Evolutionary conservation across 805 yeast genomes (phyloP), one percentile per base, ranked within the genome.

Genomic region (Hanseniaspora jakobsenii): DNA sequence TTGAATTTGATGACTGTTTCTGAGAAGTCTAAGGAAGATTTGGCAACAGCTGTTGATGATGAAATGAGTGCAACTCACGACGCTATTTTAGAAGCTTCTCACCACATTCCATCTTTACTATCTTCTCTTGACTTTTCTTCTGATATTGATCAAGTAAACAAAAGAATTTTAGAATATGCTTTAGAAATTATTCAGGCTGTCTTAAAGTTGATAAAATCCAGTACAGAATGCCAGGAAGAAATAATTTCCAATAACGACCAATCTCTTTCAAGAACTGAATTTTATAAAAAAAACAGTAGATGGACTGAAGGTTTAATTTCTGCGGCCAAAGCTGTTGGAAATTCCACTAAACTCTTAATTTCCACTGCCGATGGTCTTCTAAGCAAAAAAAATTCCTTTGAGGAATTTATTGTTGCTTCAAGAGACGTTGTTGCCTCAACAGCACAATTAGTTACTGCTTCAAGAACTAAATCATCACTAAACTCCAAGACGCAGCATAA

Each of bases 271-370:
- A 68, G 75, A 47, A 74, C 85, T 12, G 81, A 81, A 36, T 85
- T 79, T 59, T 86, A 86, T 63, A 81, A 79, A 59, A 84, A 83
- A 62, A 81, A 85, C 59, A 85, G 78, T 60, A 71, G 89, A 54
- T 85, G 95, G 95, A 83, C 95, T 0, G 94, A 86, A 62, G 95
- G 95, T 18, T 74, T 85, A 47, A 77, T 85, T 24, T 81, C 93
- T 48, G 95, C 95, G 14, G 84, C 94, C 1, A 78, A 80, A 53
- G 78, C 89, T 1, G 91, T 85, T 31, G 94, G 93, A 2, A 73
- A 74, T 2, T 75, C 94, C 1, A 86, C 95, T 2, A 80, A 78
- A 54, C 66, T 79, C n/a, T 69, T 85, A 50, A 85, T 85, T 48
- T 73, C 73, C 48, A 80, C 84, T n/a, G 93, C 94, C 0, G 91